Evolutionary conservation across 2,329 filamentous ascomycete species (phyloP), one percentile per base, ranked within the genome.

Genomic region (Aspergillus sclerotialis): DNA sequence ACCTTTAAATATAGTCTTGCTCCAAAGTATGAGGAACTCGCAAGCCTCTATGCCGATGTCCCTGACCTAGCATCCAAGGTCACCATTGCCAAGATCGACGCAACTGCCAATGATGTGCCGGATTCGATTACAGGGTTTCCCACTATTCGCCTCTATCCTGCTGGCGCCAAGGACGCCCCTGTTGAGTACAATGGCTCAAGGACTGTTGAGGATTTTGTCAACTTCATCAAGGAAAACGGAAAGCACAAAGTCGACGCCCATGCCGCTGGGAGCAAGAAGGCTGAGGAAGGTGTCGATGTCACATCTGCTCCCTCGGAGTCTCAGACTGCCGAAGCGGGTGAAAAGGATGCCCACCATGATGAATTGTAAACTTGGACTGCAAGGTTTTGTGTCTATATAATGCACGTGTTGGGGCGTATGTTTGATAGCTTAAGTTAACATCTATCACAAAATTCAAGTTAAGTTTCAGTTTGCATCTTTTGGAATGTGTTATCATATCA

Each of bases 51-150:
- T 62, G 60, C 65, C 45, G 59, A 68, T 26, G 71, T 71, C 16
- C 61, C 67, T 42, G 61, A 61, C 44, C n/a, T n/a, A n/a, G n/a
- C n/a, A n/a, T 63, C 72, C 54, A 73, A 79, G 73, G 78, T 77
- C 65, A 75, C 68, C 52, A 78, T 78, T 72, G 82, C 71, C 68
- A 98, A 98, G 82, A 82, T 98, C 50, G 92, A 98, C 59, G 92
- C 92, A 39, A 98, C 92, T 43, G 68, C 70, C 70, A 98, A 98
- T 72, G 92, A 98, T 55, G 86, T 96, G 38, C 92, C 92, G 38
- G 90, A 96, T 66, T 86, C 94, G 71, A 87, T 98, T 58, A 78
- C 86, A 66, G 92, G 92, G 46, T 98, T 98, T 83, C 92, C 92
- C 38, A 98, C 92, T 64, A 95, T 98, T 78, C 96, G 96, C 78